phyloP scores from a whole-genome alignment of 2,329 filamentous ascomycete genomes.

The Polytolypa hystricis region DNA sequence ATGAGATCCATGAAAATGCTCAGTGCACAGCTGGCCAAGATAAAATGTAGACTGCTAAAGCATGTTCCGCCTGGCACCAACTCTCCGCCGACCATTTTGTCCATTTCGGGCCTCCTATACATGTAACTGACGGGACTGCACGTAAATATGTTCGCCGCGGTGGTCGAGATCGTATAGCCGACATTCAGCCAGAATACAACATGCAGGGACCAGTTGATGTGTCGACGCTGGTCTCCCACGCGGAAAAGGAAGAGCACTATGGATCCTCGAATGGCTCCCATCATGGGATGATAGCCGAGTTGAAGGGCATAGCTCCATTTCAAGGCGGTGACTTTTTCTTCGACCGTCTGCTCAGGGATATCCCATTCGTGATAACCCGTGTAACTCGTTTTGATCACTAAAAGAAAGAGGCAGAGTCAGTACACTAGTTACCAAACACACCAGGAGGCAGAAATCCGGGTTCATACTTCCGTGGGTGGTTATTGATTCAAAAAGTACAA shows the following conservation, averaged over 20 bases:
- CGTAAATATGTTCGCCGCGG: not conserved
- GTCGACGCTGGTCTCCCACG: not conserved
- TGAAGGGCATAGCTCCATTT: constrained; percentile 2
- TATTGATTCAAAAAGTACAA: not conserved
- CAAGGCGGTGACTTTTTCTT: not conserved
- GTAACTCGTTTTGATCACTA: not conserved
- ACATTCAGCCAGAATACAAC: constrained; percentile 4
- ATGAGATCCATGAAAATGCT: constrained; percentile 5
- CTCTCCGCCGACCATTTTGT: constrained; percentile 1
- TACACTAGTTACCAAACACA: no score
- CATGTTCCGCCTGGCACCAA: constrained; percentile 2
- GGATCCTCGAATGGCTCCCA: constrained; percentile 3
- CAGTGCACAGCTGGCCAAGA: constrained; percentile 1
- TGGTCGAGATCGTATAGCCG: constrained; percentile 1
- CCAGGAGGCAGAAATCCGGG: not conserved
- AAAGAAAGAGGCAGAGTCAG: no score
- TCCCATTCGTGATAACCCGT: constrained; percentile 3
- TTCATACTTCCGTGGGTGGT: constrained; percentile 1
- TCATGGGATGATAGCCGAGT: constrained; percentile 2
- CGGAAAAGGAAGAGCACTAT: constrained; percentile 4
- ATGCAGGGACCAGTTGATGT: not conserved
- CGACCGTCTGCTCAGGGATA: constrained; percentile 2
- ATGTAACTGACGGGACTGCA: constrained; percentile 2
- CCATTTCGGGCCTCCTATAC: not conserved
- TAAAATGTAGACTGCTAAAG: constrained; percentile 1